Evolutionary conservation across 371 early-diverging fungal genomes (phyloP).

Genomic region (Quaeritorhiza haematococci): DNA sequence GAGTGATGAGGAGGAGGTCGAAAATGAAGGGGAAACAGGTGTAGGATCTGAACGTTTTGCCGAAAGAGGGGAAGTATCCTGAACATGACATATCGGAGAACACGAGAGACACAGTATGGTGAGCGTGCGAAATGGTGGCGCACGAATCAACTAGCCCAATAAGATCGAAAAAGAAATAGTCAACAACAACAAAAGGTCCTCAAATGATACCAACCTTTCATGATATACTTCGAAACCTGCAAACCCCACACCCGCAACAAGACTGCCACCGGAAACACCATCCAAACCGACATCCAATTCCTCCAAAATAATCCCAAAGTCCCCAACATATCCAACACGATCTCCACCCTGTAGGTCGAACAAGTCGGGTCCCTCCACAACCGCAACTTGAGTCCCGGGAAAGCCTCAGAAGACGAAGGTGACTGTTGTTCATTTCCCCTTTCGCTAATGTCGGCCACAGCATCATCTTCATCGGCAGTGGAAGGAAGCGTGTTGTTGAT

Average conservation of each 20-base stretch:
- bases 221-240: too few relatives aligned
- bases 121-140: too few relatives aligned
- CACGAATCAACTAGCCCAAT: too few relatives aligned
- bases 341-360: neutral
- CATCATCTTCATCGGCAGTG: neutral
- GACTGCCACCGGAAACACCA: constrained; percentile 3
- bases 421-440: neutral
- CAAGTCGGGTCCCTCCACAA: neutral
- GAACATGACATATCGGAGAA: too few relatives aligned
- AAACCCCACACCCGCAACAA: constrained; percentile 1
- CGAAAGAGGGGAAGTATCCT: too few relatives aligned
- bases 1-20: too few relatives aligned
- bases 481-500: neutral
- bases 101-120: too few relatives aligned
- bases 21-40: too few relatives aligned
- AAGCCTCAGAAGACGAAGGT: neutral
- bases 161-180: too few relatives aligned
- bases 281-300: constrained; percentile 6
- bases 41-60: too few relatives aligned
- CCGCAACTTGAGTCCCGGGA: neutral
- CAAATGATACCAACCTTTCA: too few relatives aligned
- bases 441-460: neutral
- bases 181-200: too few relatives aligned
- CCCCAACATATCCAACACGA: neutral
- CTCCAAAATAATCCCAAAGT: constrained; percentile 10